Conservation (phyloP, 2,329 filamentous ascomycete genomes). For the Incumbomyces delicatus region DNA sequence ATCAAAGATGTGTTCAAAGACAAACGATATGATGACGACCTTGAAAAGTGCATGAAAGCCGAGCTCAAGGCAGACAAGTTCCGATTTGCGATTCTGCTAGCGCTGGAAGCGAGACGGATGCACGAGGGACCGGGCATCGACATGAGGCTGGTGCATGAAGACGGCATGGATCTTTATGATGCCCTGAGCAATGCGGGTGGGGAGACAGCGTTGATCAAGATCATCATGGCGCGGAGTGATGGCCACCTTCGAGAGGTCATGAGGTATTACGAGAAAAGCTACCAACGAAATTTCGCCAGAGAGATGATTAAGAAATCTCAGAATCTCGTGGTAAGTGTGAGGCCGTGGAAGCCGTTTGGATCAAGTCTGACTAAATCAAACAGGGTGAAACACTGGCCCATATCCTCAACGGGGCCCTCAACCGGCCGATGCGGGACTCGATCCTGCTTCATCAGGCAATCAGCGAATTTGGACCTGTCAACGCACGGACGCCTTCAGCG, state of each 20-base stretch:
- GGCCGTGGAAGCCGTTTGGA: not conserved
- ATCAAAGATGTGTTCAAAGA: slow-evolving; percentile 88
- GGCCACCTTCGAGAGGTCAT: slow-evolving; percentile 72
- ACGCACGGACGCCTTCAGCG: not conserved
- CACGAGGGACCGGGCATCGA: slow-evolving; percentile 65
- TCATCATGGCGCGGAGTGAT: slow-evolving; percentile 74
- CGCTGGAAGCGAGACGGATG: slow-evolving; percentile 73
- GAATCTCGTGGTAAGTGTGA: slow-evolving; percentile 73
- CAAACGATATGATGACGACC: slow-evolving; percentile 76
- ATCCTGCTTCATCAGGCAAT: slow-evolving; percentile 86
- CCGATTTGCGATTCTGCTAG: slow-evolving; percentile 73
- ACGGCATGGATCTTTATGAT: slow-evolving; percentile 62
- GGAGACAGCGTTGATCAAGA: slow-evolving; percentile 76
- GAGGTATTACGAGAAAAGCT: slow-evolving; percentile 62
- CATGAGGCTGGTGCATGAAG: slow-evolving; percentile 52
- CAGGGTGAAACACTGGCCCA: slow-evolving; percentile 91
- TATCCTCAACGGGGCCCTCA: slow-evolving; percentile 93
- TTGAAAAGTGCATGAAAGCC: slow-evolving; percentile 77
- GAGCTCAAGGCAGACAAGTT: slow-evolving; percentile 96
- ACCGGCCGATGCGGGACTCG: slow-evolving; percentile 85
- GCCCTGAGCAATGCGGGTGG: slow-evolving; percentile 69
- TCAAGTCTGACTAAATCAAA: slow-evolving; percentile 7
- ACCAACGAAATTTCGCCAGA: slow-evolving; percentile 71
- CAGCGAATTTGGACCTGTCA: slow-evolving; percentile 52
- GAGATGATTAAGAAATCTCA: slow-evolving; percentile 81